Percentiles rank a stretch among this genome's conserved stretches.
Evolutionary conservation across 2,329 filamentous ascomycete genomes (phyloP).

Genomic region (Penicillium sp.): DNA sequence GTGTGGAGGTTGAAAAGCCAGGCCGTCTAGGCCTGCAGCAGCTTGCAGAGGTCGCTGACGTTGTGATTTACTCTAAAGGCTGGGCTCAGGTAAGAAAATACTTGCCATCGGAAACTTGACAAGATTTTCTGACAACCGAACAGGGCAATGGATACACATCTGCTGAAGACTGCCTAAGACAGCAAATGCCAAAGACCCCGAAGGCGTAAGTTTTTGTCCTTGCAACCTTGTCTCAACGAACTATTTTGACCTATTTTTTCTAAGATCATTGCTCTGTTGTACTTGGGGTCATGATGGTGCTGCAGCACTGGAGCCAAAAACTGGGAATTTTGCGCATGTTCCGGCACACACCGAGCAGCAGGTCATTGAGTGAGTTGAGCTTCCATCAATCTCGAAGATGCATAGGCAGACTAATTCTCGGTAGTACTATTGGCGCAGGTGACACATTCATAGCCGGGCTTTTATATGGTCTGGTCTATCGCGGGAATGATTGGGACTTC

Average conservation of each 20-base stretch:
- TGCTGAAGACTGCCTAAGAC: conserved; percentile 55
- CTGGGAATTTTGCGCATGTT: conserved; percentile 40
- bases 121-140: background rate
- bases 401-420: conserved; percentile 11
- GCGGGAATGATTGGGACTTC: conserved; percentile 52
- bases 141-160: conserved; percentile 45
- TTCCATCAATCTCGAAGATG: background rate
- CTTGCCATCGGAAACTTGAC: background rate
- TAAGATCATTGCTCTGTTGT: conserved; percentile 55
- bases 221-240: background rate
- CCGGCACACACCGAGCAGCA: conserved; percentile 45
- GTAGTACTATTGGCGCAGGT: conserved; percentile 70
- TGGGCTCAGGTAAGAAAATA: conserved; percentile 64
- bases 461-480: conserved; percentile 62
- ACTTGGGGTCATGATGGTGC: conserved; percentile 63
- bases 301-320: conserved; percentile 45
- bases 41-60: conserved; percentile 64
- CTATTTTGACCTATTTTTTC: background rate
- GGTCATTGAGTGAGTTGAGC: conserved; percentile 61
- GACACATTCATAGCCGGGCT: conserved; percentile 76
- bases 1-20: conserved; percentile 74
- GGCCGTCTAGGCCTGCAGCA: conserved; percentile 60
- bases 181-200: conserved; percentile 42
- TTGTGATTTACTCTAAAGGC: conserved; percentile 71
- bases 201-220: conserved; percentile 47